A percentile compares a stretch with the other conserved stretches of the same genome.
phyloP scores from a whole-genome alignment of 768 basidiomycete genomes.

The Brasilioporus rufonigricans region DNA sequence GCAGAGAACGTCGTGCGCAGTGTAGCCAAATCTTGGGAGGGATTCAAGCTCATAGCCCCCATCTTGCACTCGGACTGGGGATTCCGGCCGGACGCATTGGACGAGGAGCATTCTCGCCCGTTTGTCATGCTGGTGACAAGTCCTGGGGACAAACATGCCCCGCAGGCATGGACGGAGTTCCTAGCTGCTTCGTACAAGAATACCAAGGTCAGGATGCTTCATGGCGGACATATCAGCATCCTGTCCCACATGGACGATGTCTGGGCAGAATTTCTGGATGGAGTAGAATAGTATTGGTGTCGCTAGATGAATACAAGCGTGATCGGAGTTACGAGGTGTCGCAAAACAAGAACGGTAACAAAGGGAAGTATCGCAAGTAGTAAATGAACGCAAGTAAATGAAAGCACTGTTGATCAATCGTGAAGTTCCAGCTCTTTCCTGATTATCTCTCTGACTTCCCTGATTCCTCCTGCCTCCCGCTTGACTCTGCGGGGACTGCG shows the following conservation, averaged over 20 bases:
- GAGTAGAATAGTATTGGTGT: slow-evolving; percentile 13
- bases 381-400: slow-evolving; percentile 22
- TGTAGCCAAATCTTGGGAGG: slow-evolving; percentile 49
- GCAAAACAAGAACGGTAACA: slow-evolving; percentile 9
- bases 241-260: slow-evolving; percentile 46
- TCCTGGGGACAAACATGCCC: slow-evolving; percentile 41
- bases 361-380: slow-evolving; percentile 19
- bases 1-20: slow-evolving; percentile 45
- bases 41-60: slow-evolving; percentile 42
- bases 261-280: slow-evolving; percentile 36
- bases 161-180: slow-evolving; percentile 46
- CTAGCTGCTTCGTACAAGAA: slow-evolving; percentile 48
- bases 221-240: slow-evolving; percentile 49
- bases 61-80: slow-evolving; percentile 54
- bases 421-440: slow-evolving; percentile 72
- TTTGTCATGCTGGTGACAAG: slow-evolving; percentile 46
- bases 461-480: slow-evolving; percentile 67
- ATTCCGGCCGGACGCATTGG: slow-evolving; percentile 40
- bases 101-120: slow-evolving; percentile 43
- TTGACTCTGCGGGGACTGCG: slow-evolving; percentile 74
- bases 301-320: not conserved
- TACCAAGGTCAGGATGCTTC: slow-evolving; percentile 37
- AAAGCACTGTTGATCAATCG: slow-evolving; percentile 40
- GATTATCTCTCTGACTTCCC: slow-evolving; percentile 81
- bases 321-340: slow-evolving; percentile 12